phyloP scores from a whole-genome alignment of 345 rosid species.

The Hibiscus syriacus region DNA sequence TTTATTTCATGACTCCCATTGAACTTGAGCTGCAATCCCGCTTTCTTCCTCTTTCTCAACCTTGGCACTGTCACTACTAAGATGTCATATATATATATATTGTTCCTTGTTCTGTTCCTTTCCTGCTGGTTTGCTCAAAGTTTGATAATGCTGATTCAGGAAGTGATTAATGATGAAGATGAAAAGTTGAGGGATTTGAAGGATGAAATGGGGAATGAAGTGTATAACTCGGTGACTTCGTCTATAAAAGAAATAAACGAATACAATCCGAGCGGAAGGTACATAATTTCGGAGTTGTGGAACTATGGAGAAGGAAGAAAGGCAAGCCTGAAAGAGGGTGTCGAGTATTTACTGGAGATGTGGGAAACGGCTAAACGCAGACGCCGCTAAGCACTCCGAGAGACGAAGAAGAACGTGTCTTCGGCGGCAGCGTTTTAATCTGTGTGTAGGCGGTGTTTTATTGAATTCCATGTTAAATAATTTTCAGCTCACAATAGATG shows the following conservation, averaged over 20 bases:
- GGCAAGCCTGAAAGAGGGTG: not conserved
- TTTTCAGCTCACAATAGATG: too few relatives aligned
- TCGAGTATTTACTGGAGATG: not conserved
- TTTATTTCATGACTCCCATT: slow-evolving; percentile 14
- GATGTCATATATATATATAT: not conserved
- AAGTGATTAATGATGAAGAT: not conserved
- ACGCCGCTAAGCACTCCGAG: too few relatives aligned
- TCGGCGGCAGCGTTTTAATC: too few relatives aligned
- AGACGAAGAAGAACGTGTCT: too few relatives aligned
- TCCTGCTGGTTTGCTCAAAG: not conserved
- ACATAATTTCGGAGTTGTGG: not conserved
- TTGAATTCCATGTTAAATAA: too few relatives aligned
- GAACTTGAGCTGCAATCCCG: not conserved
- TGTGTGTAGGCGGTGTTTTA: too few relatives aligned
- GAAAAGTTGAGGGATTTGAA: not conserved
- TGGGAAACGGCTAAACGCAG: not conserved
- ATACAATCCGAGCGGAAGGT: not conserved
- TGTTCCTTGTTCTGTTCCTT: not conserved
- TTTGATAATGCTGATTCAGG: not conserved
- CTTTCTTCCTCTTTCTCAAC: slow-evolving; percentile 3
- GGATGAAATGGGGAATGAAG: not conserved
- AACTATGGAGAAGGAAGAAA: not conserved
- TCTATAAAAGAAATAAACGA: not conserved
- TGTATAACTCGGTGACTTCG: not conserved
- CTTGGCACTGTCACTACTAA: not conserved